Percentiles rank a stretch among this genome's conserved stretches.
These are phyloP conservation scores for Corniculantispora saksenae DNA, from an alignment of 2,329 filamentous ascomycete genomes.

Conservation along the genomic window DNA sequence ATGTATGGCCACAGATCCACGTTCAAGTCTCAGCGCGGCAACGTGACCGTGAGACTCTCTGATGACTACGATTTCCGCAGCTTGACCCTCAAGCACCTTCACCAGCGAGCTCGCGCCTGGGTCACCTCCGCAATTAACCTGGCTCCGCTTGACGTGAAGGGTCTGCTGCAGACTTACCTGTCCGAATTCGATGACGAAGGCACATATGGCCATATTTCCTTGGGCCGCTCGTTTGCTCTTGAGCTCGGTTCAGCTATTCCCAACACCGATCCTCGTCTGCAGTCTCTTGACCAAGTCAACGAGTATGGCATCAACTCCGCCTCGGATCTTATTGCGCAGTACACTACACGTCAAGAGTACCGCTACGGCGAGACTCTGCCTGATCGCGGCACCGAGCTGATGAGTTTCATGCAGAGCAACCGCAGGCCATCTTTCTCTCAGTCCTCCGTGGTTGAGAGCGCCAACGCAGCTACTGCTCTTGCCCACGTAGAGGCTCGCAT, in stretches of 20 bases:
- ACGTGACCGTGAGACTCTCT: constrained; percentile 85
- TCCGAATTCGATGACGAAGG: constrained; percentile 93
- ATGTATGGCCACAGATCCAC: constrained; percentile 84
- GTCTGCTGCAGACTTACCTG: constrained; percentile 90
- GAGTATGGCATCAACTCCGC: constrained; percentile 82
- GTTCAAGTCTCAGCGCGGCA: constrained; percentile 74
- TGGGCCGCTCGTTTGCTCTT: constrained; percentile 90
- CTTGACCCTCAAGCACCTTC: constrained; percentile 74
- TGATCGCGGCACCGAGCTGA: constrained; percentile 66
- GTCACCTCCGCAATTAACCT: constrained; percentile 77
- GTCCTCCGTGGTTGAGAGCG: constrained; percentile 53
- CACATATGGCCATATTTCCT: constrained; percentile 84
- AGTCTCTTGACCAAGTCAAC: constrained; percentile 75
- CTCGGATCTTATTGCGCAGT: constrained; percentile 95
- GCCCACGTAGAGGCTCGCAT: constrained; percentile 73
- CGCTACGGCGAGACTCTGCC: constrained; percentile 78
- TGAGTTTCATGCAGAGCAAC: constrained; percentile 59
- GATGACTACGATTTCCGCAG: constrained; percentile 86
- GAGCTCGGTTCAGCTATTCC: constrained; percentile 90
- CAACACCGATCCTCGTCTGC: constrained; percentile 79
- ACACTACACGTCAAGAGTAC: constrained; percentile 95
- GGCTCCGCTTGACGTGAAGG: constrained; percentile 91
- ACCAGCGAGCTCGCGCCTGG: constrained; percentile 78
- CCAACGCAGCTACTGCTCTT: constrained; percentile 65
- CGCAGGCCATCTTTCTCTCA: constrained; percentile 54